Percentiles rank a stretch among this genome's conserved stretches.
phyloP scores from a whole-genome alignment of 2,329 filamentous ascomycete genomes.

The Aspergillus awamori region DNA sequence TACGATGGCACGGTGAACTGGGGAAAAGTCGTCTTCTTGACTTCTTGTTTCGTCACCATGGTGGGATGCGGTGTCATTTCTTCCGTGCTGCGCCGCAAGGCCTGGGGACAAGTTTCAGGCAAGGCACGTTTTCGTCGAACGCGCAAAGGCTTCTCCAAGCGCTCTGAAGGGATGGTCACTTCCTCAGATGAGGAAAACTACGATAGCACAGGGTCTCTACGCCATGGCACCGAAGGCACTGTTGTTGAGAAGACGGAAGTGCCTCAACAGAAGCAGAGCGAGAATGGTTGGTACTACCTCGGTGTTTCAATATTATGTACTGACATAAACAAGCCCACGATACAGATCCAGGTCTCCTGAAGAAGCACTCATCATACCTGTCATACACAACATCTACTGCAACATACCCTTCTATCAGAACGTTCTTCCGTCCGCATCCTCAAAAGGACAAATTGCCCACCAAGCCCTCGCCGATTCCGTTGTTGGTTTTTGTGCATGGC shows the following conservation, averaged over 20 bases:
- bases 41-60: constrained; percentile 39
- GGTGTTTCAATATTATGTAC: not conserved
- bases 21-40: constrained; percentile 35
- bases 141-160: constrained; percentile 28
- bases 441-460: constrained; percentile 80
- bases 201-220: constrained; percentile 38
- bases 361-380: constrained; percentile 71
- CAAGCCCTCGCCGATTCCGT: constrained; percentile 72
- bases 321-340: constrained; percentile 33
- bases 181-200: constrained; percentile 43
- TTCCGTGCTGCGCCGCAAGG: constrained; percentile 30
- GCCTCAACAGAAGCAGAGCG: constrained; percentile 30
- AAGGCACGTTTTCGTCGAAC: constrained; percentile 25
- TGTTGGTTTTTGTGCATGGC: constrained; percentile 90
- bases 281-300: constrained; percentile 32
- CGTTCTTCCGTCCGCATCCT: constrained; percentile 80
- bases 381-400: constrained; percentile 71
- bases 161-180: constrained; percentile 32
- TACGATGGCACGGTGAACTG: constrained; percentile 35
- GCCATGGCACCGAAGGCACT: constrained; percentile 28
- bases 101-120: constrained; percentile 16
- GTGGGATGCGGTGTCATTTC: constrained; percentile 40
- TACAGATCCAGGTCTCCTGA: constrained; percentile 78
- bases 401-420: constrained; percentile 74
- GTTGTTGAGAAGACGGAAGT: constrained; percentile 26